Percentiles rank a stretch among this genome's conserved stretches.
These are phyloP conservation scores for Phytopythium cucurbitacearum DNA, from an alignment of 352 stramenopile species.

Conservation along the genomic window DNA sequence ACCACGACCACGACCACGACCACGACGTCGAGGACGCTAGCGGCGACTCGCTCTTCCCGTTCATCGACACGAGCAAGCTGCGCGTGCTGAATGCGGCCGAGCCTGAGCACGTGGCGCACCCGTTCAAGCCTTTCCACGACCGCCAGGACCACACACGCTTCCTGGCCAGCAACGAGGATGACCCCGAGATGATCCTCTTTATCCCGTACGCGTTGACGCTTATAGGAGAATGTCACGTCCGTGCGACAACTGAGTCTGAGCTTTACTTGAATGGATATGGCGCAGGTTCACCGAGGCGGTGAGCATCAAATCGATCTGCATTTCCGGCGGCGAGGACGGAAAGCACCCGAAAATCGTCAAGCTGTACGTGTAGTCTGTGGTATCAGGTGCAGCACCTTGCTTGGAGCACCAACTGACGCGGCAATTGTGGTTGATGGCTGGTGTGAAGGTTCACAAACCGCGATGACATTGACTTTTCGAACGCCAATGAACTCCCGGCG, in stretches of 20 bases:
- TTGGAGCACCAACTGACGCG: not conserved
- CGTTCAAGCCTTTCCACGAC: conserved; percentile 82
- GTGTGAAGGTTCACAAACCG: conserved; percentile 63
- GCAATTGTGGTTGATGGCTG: conserved; percentile 1
- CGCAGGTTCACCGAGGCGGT: conserved; percentile 82
- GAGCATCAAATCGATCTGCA: conserved; percentile 87
- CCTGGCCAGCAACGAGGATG: conserved; percentile 74
- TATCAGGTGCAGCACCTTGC: not conserved
- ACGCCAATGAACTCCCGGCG: conserved; percentile 65
- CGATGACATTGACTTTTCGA: conserved; percentile 86
- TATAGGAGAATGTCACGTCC: too few relatives aligned
- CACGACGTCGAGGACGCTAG: conserved; percentile 70
- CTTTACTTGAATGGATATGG: not conserved
- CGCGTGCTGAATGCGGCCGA: conserved; percentile 74
- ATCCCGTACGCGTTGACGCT: conserved; percentile 39
- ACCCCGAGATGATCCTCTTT: conserved; percentile 82
- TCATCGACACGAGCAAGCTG: conserved; percentile 86
- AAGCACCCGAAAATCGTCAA: conserved; percentile 81
- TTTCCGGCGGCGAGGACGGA: conserved; percentile 72
- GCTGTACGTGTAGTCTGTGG: conserved; percentile 32
- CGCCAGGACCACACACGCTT: conserved; percentile 61
- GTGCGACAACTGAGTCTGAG: too few relatives aligned
- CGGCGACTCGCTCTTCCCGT: conserved; percentile 78
- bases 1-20: conserved; percentile 56
- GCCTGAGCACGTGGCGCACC: conserved; percentile 47